Evolutionary conservation across 2,329 filamentous ascomycete genomes (phyloP).

Genomic region (Lomentospora prolificans): DNA sequence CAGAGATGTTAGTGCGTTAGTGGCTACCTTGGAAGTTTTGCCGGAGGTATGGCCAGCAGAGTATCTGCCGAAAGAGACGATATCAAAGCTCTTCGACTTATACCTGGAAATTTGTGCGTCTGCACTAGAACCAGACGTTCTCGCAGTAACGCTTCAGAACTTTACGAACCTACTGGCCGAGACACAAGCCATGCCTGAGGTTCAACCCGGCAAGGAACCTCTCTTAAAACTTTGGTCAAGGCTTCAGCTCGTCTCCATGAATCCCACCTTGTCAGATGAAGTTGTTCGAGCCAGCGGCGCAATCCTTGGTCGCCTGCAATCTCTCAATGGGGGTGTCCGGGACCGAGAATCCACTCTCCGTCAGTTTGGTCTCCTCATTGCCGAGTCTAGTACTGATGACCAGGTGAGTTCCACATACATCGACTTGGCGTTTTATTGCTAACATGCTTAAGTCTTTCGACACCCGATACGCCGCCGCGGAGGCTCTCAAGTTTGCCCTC

Average conservation of each 20-base stretch:
- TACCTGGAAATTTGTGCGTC: slow-evolving; percentile 32
- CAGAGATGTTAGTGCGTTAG: slow-evolving; percentile 18
- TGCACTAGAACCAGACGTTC: slow-evolving; percentile 32
- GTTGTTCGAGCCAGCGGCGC: slow-evolving; percentile 37
- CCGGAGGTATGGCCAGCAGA: slow-evolving; percentile 21
- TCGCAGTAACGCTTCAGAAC: slow-evolving; percentile 35
- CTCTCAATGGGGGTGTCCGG: slow-evolving; percentile 9
- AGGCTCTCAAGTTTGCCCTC: slow-evolving; percentile 45
- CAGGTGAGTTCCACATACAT: slow-evolving; percentile 24
- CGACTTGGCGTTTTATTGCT: neutral
- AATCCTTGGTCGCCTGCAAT: slow-evolving; percentile 26
- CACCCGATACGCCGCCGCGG: slow-evolving; percentile 49
- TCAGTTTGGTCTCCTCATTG: slow-evolving; percentile 41
- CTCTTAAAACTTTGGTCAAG: slow-evolving; percentile 26
- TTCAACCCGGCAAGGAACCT: slow-evolving; percentile 18
- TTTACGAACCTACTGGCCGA: slow-evolving; percentile 35
- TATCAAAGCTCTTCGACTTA: slow-evolving; percentile 26
- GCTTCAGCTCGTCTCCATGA: slow-evolving; percentile 28
- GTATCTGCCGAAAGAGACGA: slow-evolving; percentile 15
- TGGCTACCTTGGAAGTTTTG: slow-evolving; percentile 23
- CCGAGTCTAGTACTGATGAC: slow-evolving; percentile 35
- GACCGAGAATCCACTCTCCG: slow-evolving; percentile 12
- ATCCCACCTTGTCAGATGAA: slow-evolving; percentile 39
- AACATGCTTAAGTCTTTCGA: slow-evolving; percentile 46
- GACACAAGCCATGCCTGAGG: slow-evolving; percentile 16